Evolutionary conservation across 2,329 filamentous ascomycete species (phyloP), one percentile per base, ranked within the genome.

Genomic region (Botrytis pseudocinerea): DNA sequence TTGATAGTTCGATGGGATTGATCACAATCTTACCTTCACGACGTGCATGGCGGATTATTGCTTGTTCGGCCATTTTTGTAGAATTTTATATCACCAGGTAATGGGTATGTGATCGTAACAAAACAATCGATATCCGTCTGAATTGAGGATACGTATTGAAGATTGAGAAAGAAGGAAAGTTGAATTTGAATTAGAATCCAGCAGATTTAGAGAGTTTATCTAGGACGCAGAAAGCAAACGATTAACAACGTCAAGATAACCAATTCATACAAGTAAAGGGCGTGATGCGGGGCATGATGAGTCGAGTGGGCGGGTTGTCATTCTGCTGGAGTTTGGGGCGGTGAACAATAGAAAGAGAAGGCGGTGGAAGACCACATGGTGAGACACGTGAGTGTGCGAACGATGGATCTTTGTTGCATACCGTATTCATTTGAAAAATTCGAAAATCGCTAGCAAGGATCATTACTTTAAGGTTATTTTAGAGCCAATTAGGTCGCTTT

Each of bases 31-130:
- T 28, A 70, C 70, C 70, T 51, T 72, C 70, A 14, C 62, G 70
- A 38, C 28, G 44, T 40, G 70, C 70, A 72, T 72, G 51, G 3
- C 70, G 70, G 4, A 72, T 32, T 68, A 40, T 61, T 61, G 38
- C 62, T 68, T 69, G n/a, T 14, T 63, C 60, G 20, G 51, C 32
- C 62, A 69, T 72, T 59, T 38, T 57, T 54, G 32, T 5, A 38
- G 22, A n/a, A 38, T 22, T 0, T 40, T 61, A 14, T 60, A 8
- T 54, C n/a, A 54, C 25, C 25, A 61, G 38, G 32, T 40, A 12
- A 16, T n/a, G 25, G 46, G 22, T 42, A 51, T 63, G 16, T 20
- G 7, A 22, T 3, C 14, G 9, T 25, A n/a, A n/a, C 12, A 54
- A 54, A 54, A 7, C 25, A 54, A 54, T 54, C 12, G 12, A 54